Evolutionary conservation across 352 stramenopile genomes (phyloP).

Genomic region (Pythium catenulatum): DNA sequence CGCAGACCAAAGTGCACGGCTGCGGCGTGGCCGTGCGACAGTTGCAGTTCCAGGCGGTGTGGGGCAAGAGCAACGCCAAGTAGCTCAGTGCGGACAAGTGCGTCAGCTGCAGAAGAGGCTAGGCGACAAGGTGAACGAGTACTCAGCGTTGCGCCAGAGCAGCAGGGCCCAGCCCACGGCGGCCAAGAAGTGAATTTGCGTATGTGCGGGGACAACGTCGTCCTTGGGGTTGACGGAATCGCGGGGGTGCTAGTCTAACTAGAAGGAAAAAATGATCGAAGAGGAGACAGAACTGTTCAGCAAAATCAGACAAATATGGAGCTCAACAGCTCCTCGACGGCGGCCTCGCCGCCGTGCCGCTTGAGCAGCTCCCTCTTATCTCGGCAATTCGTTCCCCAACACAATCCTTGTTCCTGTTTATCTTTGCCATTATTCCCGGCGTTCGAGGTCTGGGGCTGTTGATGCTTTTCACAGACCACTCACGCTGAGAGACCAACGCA

Average conservation of each 20-base stretch:
- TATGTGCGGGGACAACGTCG: no score
- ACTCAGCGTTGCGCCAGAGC: conserved; percentile 69
- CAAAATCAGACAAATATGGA: conserved; percentile 72
- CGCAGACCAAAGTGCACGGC: conserved; percentile 85
- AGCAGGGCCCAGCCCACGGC: conserved; percentile 71
- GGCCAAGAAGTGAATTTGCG: conserved; percentile 62
- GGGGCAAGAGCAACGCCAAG: conserved; percentile 48
- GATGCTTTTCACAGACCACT: no score
- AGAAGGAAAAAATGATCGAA: neutral
- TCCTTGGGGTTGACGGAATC: no score
- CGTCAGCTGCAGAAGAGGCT: conserved; percentile 86
- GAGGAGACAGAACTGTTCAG: neutral
- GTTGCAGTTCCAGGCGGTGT: conserved; percentile 73
- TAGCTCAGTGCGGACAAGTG: conserved; percentile 77
- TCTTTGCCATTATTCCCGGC: no score
- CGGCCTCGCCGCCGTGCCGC: conserved; percentile 90
- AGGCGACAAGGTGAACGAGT: conserved; percentile 76
- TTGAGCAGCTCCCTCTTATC: conserved; percentile 80
- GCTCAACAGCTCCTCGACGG: conserved; percentile 90
- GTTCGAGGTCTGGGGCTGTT: no score
- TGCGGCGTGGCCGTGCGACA: conserved; percentile 82
- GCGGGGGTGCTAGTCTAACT: no score
- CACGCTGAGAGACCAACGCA: no score
- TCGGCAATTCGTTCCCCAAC: no score
- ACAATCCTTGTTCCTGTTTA: no score